A percentile compares a stretch with the other conserved stretches of the same genome.
Evolutionary conservation across 768 basidiomycete genomes (phyloP).

Genomic region (Termitomyces sp.): DNA sequence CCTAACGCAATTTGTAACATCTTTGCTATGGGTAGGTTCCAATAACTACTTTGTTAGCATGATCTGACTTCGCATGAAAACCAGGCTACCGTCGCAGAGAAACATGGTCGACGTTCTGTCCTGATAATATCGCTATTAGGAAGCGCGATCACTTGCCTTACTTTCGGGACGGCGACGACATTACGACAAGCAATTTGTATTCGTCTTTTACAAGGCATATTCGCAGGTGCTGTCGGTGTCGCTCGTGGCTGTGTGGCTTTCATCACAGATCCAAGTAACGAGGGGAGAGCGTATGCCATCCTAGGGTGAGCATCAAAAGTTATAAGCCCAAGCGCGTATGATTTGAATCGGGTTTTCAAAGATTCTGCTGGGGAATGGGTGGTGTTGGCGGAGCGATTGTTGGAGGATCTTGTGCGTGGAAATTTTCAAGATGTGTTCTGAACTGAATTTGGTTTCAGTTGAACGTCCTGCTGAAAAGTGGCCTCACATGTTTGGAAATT

Average conservation of each 20-base stretch:
- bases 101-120: slow-evolving; percentile 82
- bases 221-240: slow-evolving; percentile 92
- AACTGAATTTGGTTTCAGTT: slow-evolving; percentile 37
- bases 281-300: slow-evolving; percentile 91
- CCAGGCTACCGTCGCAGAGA: slow-evolving; percentile 89
- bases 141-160: slow-evolving; percentile 69
- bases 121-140: slow-evolving; percentile 82
- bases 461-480: slow-evolving; percentile 85
- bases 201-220: slow-evolving; percentile 86
- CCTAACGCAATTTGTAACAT: slow-evolving; percentile 93
- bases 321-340: not conserved
- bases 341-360: slow-evolving; percentile 20
- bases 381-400: slow-evolving; percentile 88
- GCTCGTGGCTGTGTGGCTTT: slow-evolving; percentile 84
- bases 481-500: slow-evolving; percentile 64
- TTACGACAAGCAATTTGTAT: slow-evolving; percentile 79
- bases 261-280: slow-evolving; percentile 89
- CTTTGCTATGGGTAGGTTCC: slow-evolving; percentile 75
- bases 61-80: slow-evolving; percentile 7
- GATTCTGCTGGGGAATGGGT: slow-evolving; percentile 95
- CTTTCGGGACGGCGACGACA: slow-evolving; percentile 74
- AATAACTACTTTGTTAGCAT: slow-evolving; percentile 5
- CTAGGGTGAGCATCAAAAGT: slow-evolving; percentile 50
- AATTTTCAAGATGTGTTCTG: not conserved
- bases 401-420: slow-evolving; percentile 69